phyloP scores from a whole-genome alignment of 2,329 filamentous ascomycete species.

The Tolypocladium tundrense region DNA sequence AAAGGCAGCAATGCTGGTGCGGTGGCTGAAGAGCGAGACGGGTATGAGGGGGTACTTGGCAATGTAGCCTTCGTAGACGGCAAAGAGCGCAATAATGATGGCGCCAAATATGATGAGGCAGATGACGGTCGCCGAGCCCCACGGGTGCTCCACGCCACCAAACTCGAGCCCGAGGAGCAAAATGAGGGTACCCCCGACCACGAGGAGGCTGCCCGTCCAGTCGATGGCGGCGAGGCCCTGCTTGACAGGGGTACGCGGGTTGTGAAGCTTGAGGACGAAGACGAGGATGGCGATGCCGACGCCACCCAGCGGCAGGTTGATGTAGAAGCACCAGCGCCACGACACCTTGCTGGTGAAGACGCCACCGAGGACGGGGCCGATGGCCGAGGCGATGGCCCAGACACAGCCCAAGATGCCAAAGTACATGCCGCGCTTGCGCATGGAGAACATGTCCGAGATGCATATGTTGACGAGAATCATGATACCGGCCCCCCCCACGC shows the following conservation, averaged over 20 bases:
- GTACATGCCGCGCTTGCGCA: conserved; percentile 39
- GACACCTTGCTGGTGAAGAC: conserved; percentile 51
- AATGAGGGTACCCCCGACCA: conserved; percentile 75
- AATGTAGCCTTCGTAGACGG: conserved; percentile 61
- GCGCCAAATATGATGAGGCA: conserved; percentile 69
- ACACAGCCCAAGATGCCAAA: conserved; percentile 42
- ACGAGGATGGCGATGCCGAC: conserved; percentile 38
- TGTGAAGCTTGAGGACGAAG: conserved; percentile 58
- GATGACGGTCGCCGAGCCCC: conserved; percentile 64
- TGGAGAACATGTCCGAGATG: conserved; percentile 45
- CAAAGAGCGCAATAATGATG: conserved; percentile 53
- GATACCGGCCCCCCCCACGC: conserved; percentile 31
- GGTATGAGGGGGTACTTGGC: conserved; percentile 75
- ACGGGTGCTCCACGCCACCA: conserved; percentile 66
- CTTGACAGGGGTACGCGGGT: conserved; percentile 51
- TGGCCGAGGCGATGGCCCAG: conserved; percentile 55
- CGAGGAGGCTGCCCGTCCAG: conserved; percentile 43
- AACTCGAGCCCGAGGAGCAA: conserved; percentile 78
- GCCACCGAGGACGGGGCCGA: conserved; percentile 60
- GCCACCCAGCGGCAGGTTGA: conserved; percentile 46
- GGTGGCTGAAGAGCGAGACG: conserved; percentile 54
- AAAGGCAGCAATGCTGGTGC: conserved; percentile 57
- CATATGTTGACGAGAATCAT: conserved; percentile 29
- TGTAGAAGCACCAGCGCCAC: conserved; percentile 64
- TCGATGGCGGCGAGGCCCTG: conserved; percentile 54